phyloP scores from a whole-genome alignment of 257 asterid genomes.

The Primulina tabacum region DNA sequence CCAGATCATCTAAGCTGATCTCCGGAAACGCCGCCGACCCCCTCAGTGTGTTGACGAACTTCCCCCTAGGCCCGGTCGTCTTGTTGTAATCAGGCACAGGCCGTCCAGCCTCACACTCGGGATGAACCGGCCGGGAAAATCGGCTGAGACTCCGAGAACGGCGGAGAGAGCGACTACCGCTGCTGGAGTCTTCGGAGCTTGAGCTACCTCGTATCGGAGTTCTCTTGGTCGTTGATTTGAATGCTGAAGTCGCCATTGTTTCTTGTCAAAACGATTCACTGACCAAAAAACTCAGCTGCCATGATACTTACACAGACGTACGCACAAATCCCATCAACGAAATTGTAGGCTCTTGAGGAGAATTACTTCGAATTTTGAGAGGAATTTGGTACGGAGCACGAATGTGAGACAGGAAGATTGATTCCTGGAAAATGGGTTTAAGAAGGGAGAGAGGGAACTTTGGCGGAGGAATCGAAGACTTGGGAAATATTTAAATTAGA shows the following conservation, averaged over 20 bases:
- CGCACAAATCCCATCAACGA: neutral
- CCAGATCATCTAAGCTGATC: constrained; percentile 84
- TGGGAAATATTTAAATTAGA: constrained; percentile 29
- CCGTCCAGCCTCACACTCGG: constrained; percentile 16
- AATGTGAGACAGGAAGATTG: neutral
- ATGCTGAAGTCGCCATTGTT: constrained; percentile 84
- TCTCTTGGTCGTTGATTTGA: constrained; percentile 64
- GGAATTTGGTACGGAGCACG: neutral
- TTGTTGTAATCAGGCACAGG: constrained; percentile 33
- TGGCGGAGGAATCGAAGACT: constrained; percentile 34
- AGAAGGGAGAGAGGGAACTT: constrained; percentile 7
- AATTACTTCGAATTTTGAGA: neutral
- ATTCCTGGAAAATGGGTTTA: neutral
- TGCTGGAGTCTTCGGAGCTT: constrained; percentile 32
- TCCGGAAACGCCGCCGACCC: constrained; percentile 66
- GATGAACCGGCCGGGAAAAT: constrained; percentile 32
- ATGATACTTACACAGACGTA: too few species aligned
- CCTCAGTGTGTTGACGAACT: constrained; percentile 71
- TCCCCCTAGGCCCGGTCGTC: constrained; percentile 50
- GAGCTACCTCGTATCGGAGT: constrained; percentile 47
- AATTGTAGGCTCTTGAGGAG: constrained; percentile 13
- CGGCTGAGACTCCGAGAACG: constrained; percentile 48
- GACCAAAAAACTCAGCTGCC: neutral
- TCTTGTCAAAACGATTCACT: neutral
- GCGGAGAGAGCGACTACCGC: constrained; percentile 35